These are phyloP conservation scores for Mycena citricolor DNA, from an alignment of 1,284 basidiomycete species.

Conservation along the genomic window DNA sequence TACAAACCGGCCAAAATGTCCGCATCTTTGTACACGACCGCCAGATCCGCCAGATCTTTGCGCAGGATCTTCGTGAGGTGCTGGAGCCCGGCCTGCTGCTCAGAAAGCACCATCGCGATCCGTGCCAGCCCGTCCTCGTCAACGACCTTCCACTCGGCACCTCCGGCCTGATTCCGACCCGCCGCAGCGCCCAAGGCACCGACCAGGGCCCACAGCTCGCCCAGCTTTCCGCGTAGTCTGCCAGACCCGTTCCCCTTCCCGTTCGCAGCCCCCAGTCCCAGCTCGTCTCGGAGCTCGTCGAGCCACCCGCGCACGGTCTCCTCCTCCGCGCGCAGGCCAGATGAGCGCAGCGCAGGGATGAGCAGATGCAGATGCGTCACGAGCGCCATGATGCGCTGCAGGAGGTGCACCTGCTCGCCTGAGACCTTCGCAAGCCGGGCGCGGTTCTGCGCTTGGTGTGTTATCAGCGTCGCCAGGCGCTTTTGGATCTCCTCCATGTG, in stretches of 20 bases:
- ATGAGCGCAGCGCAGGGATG: conserved; percentile 75
- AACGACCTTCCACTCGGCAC: conserved; percentile 78
- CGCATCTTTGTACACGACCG: too few relatives aligned
- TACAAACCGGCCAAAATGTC: too few relatives aligned
- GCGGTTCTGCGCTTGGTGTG: conserved; percentile 69
- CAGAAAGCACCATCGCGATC: conserved; percentile 73
- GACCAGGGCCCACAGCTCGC: conserved; percentile 84
- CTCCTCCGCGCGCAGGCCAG: conserved; percentile 81
- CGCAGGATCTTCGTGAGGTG: conserved; percentile 78
- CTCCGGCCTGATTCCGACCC: conserved; percentile 45
- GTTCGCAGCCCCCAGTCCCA: conserved; percentile 33
- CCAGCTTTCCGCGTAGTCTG: conserved; percentile 71
- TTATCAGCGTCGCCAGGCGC: conserved; percentile 62
- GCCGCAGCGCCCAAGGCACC: conserved; percentile 72
- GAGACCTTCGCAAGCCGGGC: conserved; percentile 68
- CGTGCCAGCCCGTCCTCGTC: conserved; percentile 81
- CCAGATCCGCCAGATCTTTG: conserved; percentile 67
- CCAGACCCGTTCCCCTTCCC: conserved; percentile 41
- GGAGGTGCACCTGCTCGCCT: conserved; percentile 70
- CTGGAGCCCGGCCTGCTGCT: conserved; percentile 79
- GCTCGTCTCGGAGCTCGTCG: conserved; percentile 76
- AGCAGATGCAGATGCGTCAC: conserved; percentile 78
- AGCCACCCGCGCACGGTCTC: conserved; percentile 68
- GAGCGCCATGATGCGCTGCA: conserved; percentile 72
- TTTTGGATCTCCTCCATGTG: conserved; percentile 70